Base-by-base conservation (phyloP, 768 basidiomycete species). In the Lyophyllum shimeji region DNA sequence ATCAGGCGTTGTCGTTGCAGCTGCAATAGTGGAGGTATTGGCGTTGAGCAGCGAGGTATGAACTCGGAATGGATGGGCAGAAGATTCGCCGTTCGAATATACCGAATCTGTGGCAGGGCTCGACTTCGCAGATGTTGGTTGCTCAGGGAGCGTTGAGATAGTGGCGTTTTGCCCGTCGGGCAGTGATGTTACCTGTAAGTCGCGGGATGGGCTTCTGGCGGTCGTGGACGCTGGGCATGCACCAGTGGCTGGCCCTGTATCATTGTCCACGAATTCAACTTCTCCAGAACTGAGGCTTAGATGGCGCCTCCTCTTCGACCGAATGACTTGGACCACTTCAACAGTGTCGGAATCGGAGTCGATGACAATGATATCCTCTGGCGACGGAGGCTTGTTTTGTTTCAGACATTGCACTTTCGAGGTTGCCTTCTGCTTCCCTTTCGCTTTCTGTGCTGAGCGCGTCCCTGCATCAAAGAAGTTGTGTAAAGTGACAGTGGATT, bases 331-430 rank as follows among this genome's bases (percentile, higher is more conserved):
- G 27, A 61, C 48, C 31, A 53, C 49, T 50, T 59, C 57, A 23
- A 46, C 50, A 29, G 56, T 56, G 34, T 86, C 84, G 50, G 78
- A 78, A 60, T 86, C 85, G 18, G 85, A 85, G 64, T 87, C 85
- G 53, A 88, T 81, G 54, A 86, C 68, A 46, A 87, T 86, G 58
- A 85, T 63, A 59, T 86, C 80, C 58, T 67, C 50, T 29, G 56
- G 53, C 9, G 51, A 18, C 21, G 17, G 50, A 45, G 59, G 13
- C 37, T 31, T 21, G 34, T 53, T 40, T 31, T 54, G 20, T 45
- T 29, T 39, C 24, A 55, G 39, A 15, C 39, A 18, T 31, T 39
- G 51, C n/a, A 60, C 46, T 33, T 46, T 47, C 11, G 37, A 6
- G 24, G 33, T 27, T 20, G 46, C 33, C 12, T 53, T 55, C 43